Base-by-base conservation (phyloP, 106 monocot species). In the Iris macrosiphon region DNA sequence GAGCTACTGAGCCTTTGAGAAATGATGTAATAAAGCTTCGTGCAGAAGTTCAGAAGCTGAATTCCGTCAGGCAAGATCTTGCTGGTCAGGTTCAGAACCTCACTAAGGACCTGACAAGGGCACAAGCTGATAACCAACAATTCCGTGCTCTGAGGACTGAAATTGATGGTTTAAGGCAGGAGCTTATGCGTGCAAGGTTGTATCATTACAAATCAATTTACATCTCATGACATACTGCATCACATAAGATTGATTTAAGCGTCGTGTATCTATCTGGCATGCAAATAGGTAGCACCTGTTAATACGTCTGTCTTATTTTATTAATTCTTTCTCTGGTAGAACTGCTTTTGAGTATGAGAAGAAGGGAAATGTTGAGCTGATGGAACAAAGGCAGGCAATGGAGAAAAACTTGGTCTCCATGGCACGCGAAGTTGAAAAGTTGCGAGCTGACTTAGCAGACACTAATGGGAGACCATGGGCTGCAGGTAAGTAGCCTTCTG, bases 311-410 rank as follows among this genome's bases (percentile, higher is more conserved):
- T n/a, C n/a, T n/a, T n/a, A n/a, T n/a, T n/a, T n/a, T n/a, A n/a
- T n/a, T n/a, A 50, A 14, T 50, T 50, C 14, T 50, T 25, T 71
- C n/a, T 40, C 43, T 42, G 31, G 39, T 54, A 92, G 92, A 55
- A 50, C 67, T 56, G 79, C 82, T 40, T 64, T 79, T 63, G 92
- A 82, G 40, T 86, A 79, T 45, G 92, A 92, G 79, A 86, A 86
- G 57, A 92, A 82, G 41, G 86, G 79, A 41, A 86, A 86, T 67
- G 47, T 49, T 41, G 74, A 83, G 48, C 63, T 83, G 28, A 35
- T 74, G 48, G 74, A 83, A 35, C 83, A 83, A 38, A 83, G 71
- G 59, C 69, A 78, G 37, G 52, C 67, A 51, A 83, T 83, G 83
- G 83, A 83, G 63, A 78, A 83, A 50, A 78, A 74, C 35, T 43